Percentiles rank a stretch among this genome's conserved stretches.
Evolutionary conservation across 495 filamentous ascomycete genomes (phyloP).

Genomic region (Xylaria telfairii): DNA sequence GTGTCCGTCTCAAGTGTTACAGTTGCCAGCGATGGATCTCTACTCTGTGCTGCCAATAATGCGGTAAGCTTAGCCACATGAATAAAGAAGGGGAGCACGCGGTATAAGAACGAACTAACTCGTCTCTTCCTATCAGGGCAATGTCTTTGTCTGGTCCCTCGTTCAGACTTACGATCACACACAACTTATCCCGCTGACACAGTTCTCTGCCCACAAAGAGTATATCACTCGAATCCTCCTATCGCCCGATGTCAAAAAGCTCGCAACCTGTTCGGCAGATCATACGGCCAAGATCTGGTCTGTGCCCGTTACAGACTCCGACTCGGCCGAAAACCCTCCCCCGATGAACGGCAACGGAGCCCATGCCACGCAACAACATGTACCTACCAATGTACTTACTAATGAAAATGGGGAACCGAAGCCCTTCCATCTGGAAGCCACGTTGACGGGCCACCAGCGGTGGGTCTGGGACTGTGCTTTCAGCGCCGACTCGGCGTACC

Average conservation of each 20-base stretch:
- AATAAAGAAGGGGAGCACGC: not conserved
- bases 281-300: conserved; percentile 98
- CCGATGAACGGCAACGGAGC: conserved; percentile 26
- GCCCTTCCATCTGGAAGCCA: conserved; percentile 83
- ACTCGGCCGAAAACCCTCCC: conserved; percentile 3
- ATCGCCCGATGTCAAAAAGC: conserved; percentile 94
- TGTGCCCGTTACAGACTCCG: conserved; percentile 28
- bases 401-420: conserved; percentile 39
- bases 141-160: conserved; percentile 96
- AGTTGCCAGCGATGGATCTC: conserved; percentile 89
- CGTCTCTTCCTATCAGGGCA: conserved; percentile 65
- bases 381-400: conserved; percentile 1
- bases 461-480: conserved; percentile 99
- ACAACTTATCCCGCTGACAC: conserved; percentile 85
- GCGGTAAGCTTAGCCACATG: conserved; percentile 58
- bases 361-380: conserved; percentile 14
- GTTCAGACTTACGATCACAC: conserved; percentile 83
- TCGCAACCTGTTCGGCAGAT: conserved; percentile 96
- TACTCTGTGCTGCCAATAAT: conserved; percentile 96
- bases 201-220: conserved; percentile 89
- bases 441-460: conserved; percentile 89
- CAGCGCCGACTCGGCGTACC: conserved; percentile 92
- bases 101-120: not conserved
- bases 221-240: conserved; percentile 96
- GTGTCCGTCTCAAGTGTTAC: conserved; percentile 92